Conservation (phyloP, 495 filamentous ascomycete species). For the Amniculicola lignicola region DNA sequence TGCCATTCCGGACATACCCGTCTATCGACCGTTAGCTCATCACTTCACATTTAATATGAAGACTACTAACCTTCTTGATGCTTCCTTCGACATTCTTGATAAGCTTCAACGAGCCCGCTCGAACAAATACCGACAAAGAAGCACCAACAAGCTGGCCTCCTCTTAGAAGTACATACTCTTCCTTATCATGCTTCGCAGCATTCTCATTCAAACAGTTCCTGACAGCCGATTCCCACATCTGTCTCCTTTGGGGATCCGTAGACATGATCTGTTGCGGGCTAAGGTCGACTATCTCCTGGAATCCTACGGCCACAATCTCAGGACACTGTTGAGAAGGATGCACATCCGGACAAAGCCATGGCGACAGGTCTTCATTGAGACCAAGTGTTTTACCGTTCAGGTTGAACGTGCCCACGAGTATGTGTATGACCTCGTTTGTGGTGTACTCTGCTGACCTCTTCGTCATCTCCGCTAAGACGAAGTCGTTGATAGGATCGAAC, state of each 20-base stretch:
- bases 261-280: conserved; percentile 99
- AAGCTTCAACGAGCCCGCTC: conserved; percentile 64
- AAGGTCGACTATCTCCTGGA: conserved; percentile 96
- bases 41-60: not conserved
- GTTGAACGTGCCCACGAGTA: conserved; percentile 91
- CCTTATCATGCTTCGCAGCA: conserved; percentile 56
- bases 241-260: conserved; percentile 81
- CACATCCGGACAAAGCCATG: conserved; percentile 70
- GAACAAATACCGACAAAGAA: conserved; percentile 86
- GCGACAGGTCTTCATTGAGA: conserved; percentile 71
- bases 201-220: conserved; percentile 69
- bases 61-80: conserved; percentile 69
- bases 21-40: conserved; percentile 47
- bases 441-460: conserved; percentile 51
- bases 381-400: conserved; percentile 81
- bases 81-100: conserved; percentile 97
- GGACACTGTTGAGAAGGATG: conserved; percentile 56
- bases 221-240: conserved; percentile 82
- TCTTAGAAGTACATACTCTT: conserved; percentile 83
- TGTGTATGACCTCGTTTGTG: conserved; percentile 51
- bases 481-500: conserved; percentile 92
- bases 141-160: conserved; percentile 95
- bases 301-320: conserved; percentile 82
- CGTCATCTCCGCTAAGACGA: conserved; percentile 69
- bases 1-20: conserved; percentile 93